Conservation (phyloP, 495 filamentous ascomycete species). For the Daldinia bambusicola region DNA sequence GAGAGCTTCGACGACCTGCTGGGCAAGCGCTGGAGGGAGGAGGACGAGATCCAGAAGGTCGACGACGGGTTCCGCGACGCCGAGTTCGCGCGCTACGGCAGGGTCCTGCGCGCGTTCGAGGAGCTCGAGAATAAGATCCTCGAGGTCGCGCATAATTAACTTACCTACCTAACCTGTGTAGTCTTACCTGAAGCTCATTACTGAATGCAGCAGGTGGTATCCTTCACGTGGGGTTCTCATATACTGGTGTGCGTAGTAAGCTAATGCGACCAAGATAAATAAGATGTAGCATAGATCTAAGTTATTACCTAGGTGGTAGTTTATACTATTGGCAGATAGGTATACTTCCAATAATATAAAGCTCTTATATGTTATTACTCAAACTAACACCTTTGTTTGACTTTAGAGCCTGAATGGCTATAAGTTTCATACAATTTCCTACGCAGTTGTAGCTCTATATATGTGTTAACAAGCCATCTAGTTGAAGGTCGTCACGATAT, state of each 20-base stretch:
- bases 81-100: slow-evolving; percentile 78
- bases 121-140: slow-evolving; percentile 79
- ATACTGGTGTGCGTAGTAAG: background rate
- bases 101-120: slow-evolving; percentile 79
- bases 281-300: background rate
- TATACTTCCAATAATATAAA: background rate
- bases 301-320: too few relatives aligned
- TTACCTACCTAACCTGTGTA: too few relatives aligned
- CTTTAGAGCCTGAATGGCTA: too few relatives aligned
- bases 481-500: too few relatives aligned
- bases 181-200: too few relatives aligned
- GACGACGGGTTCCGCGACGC: slow-evolving; percentile 81
- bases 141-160: slow-evolving; percentile 58
- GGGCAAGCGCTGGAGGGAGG: slow-evolving; percentile 83
- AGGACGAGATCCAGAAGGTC: slow-evolving; percentile 81
- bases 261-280: background rate
- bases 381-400: too few relatives aligned
- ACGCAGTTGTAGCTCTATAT: background rate
- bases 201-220: too few relatives aligned
- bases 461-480: background rate
- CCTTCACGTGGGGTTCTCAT: background rate
- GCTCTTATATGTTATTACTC: too few relatives aligned
- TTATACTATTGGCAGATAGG: background rate
- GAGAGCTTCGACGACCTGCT: slow-evolving; percentile 91
- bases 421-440: too few relatives aligned